A percentile compares a stretch with the other conserved stretches of the same genome.
These are phyloP conservation scores for Oryza glaberrima DNA, from an alignment of 176 grass and related monocot genomes.

Conservation along the genomic window DNA sequence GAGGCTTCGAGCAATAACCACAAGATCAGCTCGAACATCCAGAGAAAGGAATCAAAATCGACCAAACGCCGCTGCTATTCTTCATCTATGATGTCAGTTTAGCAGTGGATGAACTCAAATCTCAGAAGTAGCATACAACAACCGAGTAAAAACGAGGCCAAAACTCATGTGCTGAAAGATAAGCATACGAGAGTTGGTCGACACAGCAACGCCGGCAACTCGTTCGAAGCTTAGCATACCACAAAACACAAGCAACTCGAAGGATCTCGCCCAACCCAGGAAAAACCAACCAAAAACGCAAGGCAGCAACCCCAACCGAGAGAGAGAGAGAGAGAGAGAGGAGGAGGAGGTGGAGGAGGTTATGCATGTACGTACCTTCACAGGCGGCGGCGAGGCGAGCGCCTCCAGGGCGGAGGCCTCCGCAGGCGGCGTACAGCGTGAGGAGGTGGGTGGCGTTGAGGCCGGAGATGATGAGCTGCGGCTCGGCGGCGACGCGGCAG, in stretches of 20 bases:
- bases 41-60: not conserved
- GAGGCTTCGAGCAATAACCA: not conserved
- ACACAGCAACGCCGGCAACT: not conserved
- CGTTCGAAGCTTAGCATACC: not conserved
- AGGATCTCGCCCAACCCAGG: not conserved
- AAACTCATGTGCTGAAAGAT: not conserved
- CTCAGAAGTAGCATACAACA: not conserved
- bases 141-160: not conserved
- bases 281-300: not conserved
- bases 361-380: not conserved
- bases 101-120: not conserved
- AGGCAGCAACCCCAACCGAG: not conserved
- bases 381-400: constrained; percentile 36
- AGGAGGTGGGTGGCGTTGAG: constrained; percentile 44
- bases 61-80: not conserved
- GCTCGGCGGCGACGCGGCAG: constrained; percentile 40
- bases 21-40: not conserved
- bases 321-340: not conserved
- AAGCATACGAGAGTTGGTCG: not conserved
- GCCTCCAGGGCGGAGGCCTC: constrained; percentile 13
- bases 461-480: constrained; percentile 34
- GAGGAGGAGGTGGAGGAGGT: not conserved
- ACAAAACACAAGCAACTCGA: not conserved
- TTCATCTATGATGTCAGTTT: not conserved
- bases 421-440: constrained; percentile 34